Conservation (phyloP, 2,329 filamentous ascomycete species). For the Fusarium robinianum region DNA sequence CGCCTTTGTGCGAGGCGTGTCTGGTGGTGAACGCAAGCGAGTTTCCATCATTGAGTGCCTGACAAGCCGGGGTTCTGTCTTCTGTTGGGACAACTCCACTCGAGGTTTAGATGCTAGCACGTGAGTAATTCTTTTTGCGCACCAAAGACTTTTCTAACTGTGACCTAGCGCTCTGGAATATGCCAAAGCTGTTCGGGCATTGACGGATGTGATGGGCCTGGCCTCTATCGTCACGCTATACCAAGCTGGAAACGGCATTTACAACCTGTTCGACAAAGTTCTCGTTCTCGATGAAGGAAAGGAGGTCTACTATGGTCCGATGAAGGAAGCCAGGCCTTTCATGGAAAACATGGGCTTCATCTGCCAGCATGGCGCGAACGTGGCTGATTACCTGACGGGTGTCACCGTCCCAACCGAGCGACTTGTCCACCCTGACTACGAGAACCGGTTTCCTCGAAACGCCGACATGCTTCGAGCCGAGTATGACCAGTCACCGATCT, state of each 20-base stretch:
- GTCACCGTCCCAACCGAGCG: conserved; percentile 71
- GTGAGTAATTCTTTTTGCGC: conserved; percentile 33
- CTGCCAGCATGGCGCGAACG: conserved; percentile 64
- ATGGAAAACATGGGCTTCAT: conserved; percentile 69
- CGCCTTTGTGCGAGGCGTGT: conserved; percentile 67
- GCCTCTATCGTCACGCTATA: conserved; percentile 68
- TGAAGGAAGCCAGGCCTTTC: conserved; percentile 62
- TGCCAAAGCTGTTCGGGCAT: conserved; percentile 62
- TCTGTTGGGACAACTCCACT: conserved; percentile 71
- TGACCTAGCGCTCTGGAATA: conserved; percentile 58
- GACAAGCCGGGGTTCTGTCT: conserved; percentile 61
- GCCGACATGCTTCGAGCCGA: conserved; percentile 48
- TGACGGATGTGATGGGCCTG: conserved; percentile 66
- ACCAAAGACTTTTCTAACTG: not conserved
- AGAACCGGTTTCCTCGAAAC: conserved; percentile 51
- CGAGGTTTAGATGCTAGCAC: conserved; percentile 68
- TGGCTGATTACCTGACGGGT: conserved; percentile 68
- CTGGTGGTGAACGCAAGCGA: conserved; percentile 70
- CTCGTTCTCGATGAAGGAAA: conserved; percentile 69
- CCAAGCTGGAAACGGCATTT: conserved; percentile 72
- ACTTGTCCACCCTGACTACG: conserved; percentile 53
- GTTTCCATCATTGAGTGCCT: conserved; percentile 70
- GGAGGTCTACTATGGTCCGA: conserved; percentile 67
- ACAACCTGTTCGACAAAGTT: conserved; percentile 72
- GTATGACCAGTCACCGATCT: conserved; percentile 59